Conservation (phyloP, 768 basidiomycete species). For the Suillus variegatus region DNA sequence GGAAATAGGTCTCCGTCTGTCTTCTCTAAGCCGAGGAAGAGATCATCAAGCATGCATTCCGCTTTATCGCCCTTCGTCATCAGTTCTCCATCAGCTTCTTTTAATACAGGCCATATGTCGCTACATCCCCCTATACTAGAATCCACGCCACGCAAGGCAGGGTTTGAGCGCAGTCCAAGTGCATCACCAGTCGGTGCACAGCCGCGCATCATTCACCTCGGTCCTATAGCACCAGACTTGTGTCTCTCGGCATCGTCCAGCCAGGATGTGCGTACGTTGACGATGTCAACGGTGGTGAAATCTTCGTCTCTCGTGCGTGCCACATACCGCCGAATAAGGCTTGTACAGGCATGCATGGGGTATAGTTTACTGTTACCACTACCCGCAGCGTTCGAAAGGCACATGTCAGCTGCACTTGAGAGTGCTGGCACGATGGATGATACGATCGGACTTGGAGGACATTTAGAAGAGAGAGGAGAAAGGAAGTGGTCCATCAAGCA, state of each 20-base stretch:
- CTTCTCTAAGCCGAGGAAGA: slow-evolving; percentile 58
- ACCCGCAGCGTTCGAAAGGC: slow-evolving; percentile 28
- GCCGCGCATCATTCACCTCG: slow-evolving; percentile 62
- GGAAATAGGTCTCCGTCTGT: slow-evolving; percentile 48
- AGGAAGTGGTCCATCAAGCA: slow-evolving; percentile 54
- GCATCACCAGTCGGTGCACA: slow-evolving; percentile 40
- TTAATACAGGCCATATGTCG: neutral
- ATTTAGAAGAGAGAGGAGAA: slow-evolving; percentile 10
- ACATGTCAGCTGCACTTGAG: neutral
- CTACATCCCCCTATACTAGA: slow-evolving; percentile 31
- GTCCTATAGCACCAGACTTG: slow-evolving; percentile 41
- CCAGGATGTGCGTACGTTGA: slow-evolving; percentile 3
- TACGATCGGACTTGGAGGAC: slow-evolving; percentile 20
- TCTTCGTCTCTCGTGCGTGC: slow-evolving; percentile 52
- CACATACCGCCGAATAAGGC: slow-evolving; percentile 62
- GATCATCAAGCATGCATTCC: slow-evolving; percentile 35
- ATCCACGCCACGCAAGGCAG: slow-evolving; percentile 38
- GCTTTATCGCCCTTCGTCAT: slow-evolving; percentile 44
- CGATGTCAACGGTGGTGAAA: slow-evolving; percentile 47
- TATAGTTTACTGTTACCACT: slow-evolving; percentile 59
- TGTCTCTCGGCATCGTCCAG: slow-evolving; percentile 5
- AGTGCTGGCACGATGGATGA: slow-evolving; percentile 7
- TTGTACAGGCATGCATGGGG: slow-evolving; percentile 64
- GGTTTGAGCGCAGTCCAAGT: slow-evolving; percentile 43
- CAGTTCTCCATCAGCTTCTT: slow-evolving; percentile 27